Percentiles rank a stretch among this genome's conserved stretches.
These are phyloP conservation scores for Lodderomyces beijingensis DNA, from an alignment of 1,139 yeast species.

Conservation along the genomic window DNA sequence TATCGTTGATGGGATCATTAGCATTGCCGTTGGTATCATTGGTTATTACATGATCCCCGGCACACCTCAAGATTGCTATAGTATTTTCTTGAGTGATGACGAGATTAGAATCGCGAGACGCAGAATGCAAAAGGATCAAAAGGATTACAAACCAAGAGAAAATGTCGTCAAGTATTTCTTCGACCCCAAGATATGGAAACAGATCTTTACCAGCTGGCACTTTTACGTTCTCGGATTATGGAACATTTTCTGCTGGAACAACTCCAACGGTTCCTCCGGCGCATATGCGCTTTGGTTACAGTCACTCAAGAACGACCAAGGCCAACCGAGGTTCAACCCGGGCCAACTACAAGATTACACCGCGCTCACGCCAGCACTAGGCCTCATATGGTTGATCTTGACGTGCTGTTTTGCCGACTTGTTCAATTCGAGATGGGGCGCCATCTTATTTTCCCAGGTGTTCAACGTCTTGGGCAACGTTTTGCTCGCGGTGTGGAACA, in stretches of 20 bases:
- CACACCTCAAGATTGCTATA: conserved; percentile 57
- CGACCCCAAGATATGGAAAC: conserved; percentile 39
- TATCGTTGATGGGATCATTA: conserved; percentile 60
- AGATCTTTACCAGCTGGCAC: conserved; percentile 52
- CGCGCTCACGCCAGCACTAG: conserved; percentile 43
- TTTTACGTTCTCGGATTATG: conserved; percentile 47
- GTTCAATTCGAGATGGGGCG: conserved; percentile 52
- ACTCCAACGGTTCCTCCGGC: conserved; percentile 42
- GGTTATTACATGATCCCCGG: conserved; percentile 68
- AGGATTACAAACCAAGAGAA: conserved; percentile 26
- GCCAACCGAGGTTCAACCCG: conserved; percentile 19
- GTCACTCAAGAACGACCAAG: conserved; percentile 26
- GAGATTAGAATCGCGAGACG: conserved; percentile 60
- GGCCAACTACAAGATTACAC: conserved; percentile 39
- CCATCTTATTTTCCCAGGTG: conserved; percentile 50
- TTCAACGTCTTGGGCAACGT: conserved; percentile 38
- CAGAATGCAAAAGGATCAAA: conserved; percentile 46
- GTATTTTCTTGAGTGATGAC: conserved; percentile 55
- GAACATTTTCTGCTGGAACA: conserved; percentile 64
- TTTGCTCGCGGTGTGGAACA: conserved; percentile 44
- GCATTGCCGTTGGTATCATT: conserved; percentile 55
- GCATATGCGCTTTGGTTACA: conserved; percentile 50
- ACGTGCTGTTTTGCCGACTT: conserved; percentile 46
- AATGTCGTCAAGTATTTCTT: conserved; percentile 29
- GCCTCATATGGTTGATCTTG: conserved; percentile 36